Percentiles rank a stretch among this genome's conserved stretches.
phyloP scores from a whole-genome alignment of 306 rosid genomes.

The Albizia julibrissin region DNA sequence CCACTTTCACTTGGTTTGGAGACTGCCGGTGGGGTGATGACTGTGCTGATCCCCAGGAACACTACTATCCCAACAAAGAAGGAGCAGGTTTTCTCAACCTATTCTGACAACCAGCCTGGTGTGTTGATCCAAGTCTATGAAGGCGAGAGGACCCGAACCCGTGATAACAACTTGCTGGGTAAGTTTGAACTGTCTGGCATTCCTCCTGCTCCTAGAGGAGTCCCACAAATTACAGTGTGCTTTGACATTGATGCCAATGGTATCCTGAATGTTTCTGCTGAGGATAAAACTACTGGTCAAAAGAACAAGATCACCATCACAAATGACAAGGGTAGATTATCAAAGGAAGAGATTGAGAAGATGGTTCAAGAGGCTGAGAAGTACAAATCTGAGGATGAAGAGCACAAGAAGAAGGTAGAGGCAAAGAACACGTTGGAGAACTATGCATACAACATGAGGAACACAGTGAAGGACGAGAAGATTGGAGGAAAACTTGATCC shows the following conservation, averaged over 20 bases:
- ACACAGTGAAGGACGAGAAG: conserved; percentile 69
- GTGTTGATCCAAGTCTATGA: conserved; percentile 75
- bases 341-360: conserved; percentile 75
- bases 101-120: conserved; percentile 76
- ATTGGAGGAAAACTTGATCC: conserved; percentile 56
- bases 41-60: conserved; percentile 66
- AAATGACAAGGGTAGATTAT: conserved; percentile 70
- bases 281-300: conserved; percentile 69
- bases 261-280: conserved; percentile 69
- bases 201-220: conserved; percentile 50
- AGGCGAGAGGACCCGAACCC: conserved; percentile 69
- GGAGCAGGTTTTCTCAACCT: conserved; percentile 63
- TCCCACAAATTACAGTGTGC: conserved; percentile 44
- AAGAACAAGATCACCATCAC: conserved; percentile 77
- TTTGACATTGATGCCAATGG: conserved; percentile 65
- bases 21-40: conserved; percentile 76
- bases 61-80: conserved; percentile 76
- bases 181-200: conserved; percentile 48
- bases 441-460: conserved; percentile 72
- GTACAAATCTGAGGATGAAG: conserved; percentile 74
- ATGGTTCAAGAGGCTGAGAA: conserved; percentile 81
- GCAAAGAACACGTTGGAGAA: conserved; percentile 56
- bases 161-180: conserved; percentile 45
- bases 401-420: conserved; percentile 72
- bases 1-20: conserved; percentile 71